A percentile compares a stretch with the other conserved stretches of the same genome.
phyloP scores from a whole-genome alignment of 2,329 filamentous ascomycete genomes.

The Penicillium sp. region DNA sequence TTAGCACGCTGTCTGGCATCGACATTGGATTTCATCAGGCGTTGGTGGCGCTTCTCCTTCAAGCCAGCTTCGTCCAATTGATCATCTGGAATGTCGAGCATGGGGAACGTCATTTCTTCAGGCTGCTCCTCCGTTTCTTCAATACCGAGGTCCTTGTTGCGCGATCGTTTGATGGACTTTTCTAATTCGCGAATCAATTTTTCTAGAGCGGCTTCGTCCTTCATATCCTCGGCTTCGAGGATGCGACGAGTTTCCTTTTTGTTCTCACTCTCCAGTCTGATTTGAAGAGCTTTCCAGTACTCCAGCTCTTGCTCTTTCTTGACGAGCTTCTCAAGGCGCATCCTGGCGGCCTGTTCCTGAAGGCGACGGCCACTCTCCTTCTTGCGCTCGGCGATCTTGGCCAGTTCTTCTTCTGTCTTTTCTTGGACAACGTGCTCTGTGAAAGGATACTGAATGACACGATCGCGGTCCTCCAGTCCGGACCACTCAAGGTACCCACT shows the following conservation, averaged over 20 bases:
- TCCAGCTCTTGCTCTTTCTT: slow-evolving; percentile 94
- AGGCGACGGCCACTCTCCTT: slow-evolving; percentile 89
- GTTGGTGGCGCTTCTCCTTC: slow-evolving; percentile 91
- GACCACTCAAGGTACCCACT: slow-evolving; percentile 82
- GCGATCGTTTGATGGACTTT: slow-evolving; percentile 81
- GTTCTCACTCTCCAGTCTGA: slow-evolving; percentile 69
- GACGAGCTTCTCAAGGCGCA: slow-evolving; percentile 92
- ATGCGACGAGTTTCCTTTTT: slow-evolving; percentile 90
- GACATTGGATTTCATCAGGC: slow-evolving; percentile 90
- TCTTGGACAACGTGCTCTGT: slow-evolving; percentile 87
- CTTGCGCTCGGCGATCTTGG: slow-evolving; percentile 85
- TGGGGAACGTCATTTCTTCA: slow-evolving; percentile 77
- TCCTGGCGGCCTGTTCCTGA: slow-evolving; percentile 95
- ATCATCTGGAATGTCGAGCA: slow-evolving; percentile 87
- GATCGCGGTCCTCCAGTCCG: slow-evolving; percentile 84
- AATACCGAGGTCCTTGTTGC: slow-evolving; percentile 90
- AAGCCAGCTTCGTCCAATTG: slow-evolving; percentile 87
- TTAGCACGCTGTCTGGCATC: slow-evolving; percentile 93
- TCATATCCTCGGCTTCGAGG: slow-evolving; percentile 86
- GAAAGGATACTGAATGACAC: slow-evolving; percentile 88
- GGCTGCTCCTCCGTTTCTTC: slow-evolving; percentile 77
- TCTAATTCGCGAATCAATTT: slow-evolving; percentile 86
- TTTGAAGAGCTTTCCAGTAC: slow-evolving; percentile 84
- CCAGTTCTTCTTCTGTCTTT: slow-evolving; percentile 93
- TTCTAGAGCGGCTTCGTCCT: slow-evolving; percentile 85